Evolutionary conservation across 257 asterid genomes (phyloP), one percentile per base, ranked within the genome.

Genomic region (Lycium ferocissimum): DNA sequence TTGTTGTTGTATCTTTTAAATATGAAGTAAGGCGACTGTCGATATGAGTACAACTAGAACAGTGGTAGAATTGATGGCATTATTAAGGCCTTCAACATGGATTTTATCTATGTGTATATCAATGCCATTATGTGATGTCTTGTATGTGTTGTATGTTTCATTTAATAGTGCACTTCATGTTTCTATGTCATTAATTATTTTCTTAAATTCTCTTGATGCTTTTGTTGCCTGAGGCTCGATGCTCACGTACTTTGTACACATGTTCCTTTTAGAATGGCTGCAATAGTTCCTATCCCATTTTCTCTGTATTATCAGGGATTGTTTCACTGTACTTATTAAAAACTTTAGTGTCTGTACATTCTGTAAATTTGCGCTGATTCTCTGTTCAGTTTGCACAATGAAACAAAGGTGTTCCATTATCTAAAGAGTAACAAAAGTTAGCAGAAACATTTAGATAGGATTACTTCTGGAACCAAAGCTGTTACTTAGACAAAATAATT

Each of bases 21-120:
- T n/a, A n/a, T n/a, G n/a, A n/a, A n/a, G n/a, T n/a, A 40, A 40
- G 45, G 45, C 45, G 5, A 40, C 45, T 58, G 92, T 90, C 49
- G 92, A 90, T 45, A 90, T 90, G 22, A 90, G 92, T 10, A 90
- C 92, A n/a, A 91, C 92, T 33, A 90, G 91, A 17, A 90, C 91
- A 0, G 92, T 90, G 3, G 92, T 87, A 20, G 92, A 90, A 80
- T 90, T 90, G 51, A 90, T 90, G 6, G 92, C 92, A 57, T 90
- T 90, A 84, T 90, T 90, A 2, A 90, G 91, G 22, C 92, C 92
- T 85, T 90, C 92, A 1, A 86, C 40, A 6, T 90, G 92, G 90
- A 90, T n/a, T 87, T 90, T 90, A 62, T 90, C 83, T 9, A 90
- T 88, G 63, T 90, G 90, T 59, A 88, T 88, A 5, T 89, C 91